Conservation (phyloP, 2,329 filamentous ascomycete genomes). For the Alternaria conjuncta region DNA sequence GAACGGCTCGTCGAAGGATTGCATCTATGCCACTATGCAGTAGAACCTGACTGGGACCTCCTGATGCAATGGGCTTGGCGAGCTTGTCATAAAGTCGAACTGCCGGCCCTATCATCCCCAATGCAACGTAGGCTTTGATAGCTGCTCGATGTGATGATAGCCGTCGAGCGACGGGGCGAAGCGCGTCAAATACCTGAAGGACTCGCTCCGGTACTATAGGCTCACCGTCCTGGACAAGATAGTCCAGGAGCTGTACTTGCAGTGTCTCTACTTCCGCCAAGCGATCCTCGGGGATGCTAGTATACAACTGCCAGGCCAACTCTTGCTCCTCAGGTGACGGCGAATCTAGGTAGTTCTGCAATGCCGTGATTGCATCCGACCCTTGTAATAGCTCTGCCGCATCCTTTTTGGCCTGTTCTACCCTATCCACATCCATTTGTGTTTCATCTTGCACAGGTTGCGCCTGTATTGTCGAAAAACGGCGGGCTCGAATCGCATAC, state of each 20-base stretch:
- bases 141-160: constrained; percentile 54
- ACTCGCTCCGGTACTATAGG: constrained; percentile 51
- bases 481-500: constrained; percentile 31
- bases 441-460: constrained; percentile 14
- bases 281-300: constrained; percentile 24
- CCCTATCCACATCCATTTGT: constrained; percentile 10
- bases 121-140: constrained; percentile 53
- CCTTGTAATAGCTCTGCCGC: constrained; percentile 22
- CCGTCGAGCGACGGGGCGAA: constrained; percentile 48
- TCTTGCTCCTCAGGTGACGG: constrained; percentile 30
- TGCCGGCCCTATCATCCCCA: constrained; percentile 48
- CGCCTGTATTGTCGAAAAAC: constrained; percentile 32
- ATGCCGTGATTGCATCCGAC: constrained; percentile 23
- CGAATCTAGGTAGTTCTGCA: constrained; percentile 24
- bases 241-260: constrained; percentile 36
- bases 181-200: constrained; percentile 54
- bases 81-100: constrained; percentile 53
- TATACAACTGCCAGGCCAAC: constrained; percentile 49
- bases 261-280: constrained; percentile 9
- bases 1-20: constrained; percentile 38
- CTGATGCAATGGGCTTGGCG: not conserved
- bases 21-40: constrained; percentile 35
- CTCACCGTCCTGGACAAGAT: constrained; percentile 27
- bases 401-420: constrained; percentile 24
- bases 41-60: not conserved